Percentiles rank a stretch among this genome's conserved stretches.
Evolutionary conservation across 176 grass and related monocot species (phyloP).

Genomic region (Musa itinerans): DNA sequence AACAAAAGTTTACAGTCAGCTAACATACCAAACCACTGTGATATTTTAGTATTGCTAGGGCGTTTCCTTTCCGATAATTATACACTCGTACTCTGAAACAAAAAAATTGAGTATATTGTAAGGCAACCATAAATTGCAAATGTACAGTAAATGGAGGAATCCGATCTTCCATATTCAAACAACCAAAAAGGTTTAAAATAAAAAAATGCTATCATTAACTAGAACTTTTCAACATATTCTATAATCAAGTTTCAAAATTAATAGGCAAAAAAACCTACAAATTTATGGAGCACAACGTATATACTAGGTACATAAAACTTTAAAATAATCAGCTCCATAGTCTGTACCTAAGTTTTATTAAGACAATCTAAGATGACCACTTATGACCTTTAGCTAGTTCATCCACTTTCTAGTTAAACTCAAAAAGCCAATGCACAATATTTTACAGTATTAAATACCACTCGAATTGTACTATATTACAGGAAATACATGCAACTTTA

Average conservation of each 20-base stretch:
- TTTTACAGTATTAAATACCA: too few relatives aligned
- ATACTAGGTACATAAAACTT: neutral
- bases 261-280: neutral
- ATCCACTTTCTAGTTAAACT: too few relatives aligned
- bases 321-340: too few relatives aligned
- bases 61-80: conserved; percentile 74
- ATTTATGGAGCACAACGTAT: neutral
- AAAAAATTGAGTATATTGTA: neutral
- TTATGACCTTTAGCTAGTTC: too few relatives aligned
- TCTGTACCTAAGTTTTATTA: too few relatives aligned
- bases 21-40: conserved; percentile 51
- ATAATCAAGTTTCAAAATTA: neutral
- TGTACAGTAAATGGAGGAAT: neutral
- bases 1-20: too few relatives aligned
- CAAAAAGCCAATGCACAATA: too few relatives aligned
- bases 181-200: neutral
- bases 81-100: conserved; percentile 70
- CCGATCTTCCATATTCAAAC: neutral
- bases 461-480: too few relatives aligned
- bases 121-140: neutral
- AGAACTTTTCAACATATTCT: neutral
- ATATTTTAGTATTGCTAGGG: conserved; percentile 67
- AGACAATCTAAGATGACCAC: too few relatives aligned
- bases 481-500: too few relatives aligned
- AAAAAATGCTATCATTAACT: neutral